Base-by-base conservation (phyloP, 2,329 filamentous ascomycete species). In the Neoscytalidium dimidiatum region DNA sequence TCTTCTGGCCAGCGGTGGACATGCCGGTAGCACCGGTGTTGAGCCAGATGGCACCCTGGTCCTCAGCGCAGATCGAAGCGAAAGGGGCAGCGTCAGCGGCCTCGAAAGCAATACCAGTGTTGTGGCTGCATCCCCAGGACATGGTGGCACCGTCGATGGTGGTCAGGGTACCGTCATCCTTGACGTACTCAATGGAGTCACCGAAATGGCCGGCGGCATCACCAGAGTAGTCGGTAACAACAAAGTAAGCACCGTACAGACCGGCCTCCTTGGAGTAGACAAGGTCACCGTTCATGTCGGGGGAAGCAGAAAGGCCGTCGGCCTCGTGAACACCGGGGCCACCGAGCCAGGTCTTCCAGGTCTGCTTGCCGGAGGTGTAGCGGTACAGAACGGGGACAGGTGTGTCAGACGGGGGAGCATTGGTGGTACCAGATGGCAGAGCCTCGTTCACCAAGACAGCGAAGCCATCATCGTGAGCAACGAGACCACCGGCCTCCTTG, bases 21-120 rank as follows among this genome's bases (percentile, higher is more conserved):
- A 88, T 88, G 28, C 82, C 82, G 69, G 85, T 84, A 2, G 81
- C 83, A 64, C 84, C 80, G 23, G 85, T 88, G 78, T 89, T 89
- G 56, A 88, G 78, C 86, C 86, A 88, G 75, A 89, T 86, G 46
- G 82, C 84, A 23, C 86, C 86, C 71, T 88, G 86, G 68, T 88
- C 86, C 69, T 88, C 86, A 19, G 86, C 83, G 69, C 86, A 88
- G 66, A 88, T 78, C 61, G 81, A 84, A 23, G 86, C 84, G 66
- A 85, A 88, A 3, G 86, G 86, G 19, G 83, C 78, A 14, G 79
- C 82, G 57, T 87, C 85, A 21, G 86, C 85, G 19, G 82, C 85
- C 72, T 88, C 86, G 62, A 89, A 83, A 5, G 85, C 86, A 64
- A 89, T 88, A 64, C 86, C 86, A 0, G 86, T 88, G 76, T 89